Evolutionary conservation across 2,329 filamentous ascomycete genomes (phyloP).

Genomic region (Cladophialophora exuberans): DNA sequence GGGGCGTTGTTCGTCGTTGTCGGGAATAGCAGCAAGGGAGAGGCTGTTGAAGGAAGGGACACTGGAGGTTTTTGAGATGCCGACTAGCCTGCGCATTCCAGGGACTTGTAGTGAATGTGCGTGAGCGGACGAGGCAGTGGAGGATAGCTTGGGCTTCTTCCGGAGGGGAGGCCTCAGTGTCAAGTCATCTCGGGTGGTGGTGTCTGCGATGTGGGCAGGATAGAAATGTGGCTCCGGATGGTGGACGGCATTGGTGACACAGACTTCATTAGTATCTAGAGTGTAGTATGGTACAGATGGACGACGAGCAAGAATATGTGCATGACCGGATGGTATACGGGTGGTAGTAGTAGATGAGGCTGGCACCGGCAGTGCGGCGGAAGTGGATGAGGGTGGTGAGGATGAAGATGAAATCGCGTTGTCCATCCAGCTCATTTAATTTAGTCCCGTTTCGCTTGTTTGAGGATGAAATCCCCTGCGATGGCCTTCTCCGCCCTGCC

Average conservation of each 20-base stretch:
- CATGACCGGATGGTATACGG: background rate
- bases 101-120: constrained; percentile 9
- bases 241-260: too few species aligned
- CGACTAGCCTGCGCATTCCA: constrained; percentile 24
- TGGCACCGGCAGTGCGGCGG: background rate
- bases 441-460: constrained; percentile 27
- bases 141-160: constrained; percentile 30
- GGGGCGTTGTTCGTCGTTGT: constrained; percentile 12
- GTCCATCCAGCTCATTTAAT: constrained; percentile 18
- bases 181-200: constrained; percentile 22
- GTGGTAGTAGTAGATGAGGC: constrained; percentile 5
- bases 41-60: constrained; percentile 22
- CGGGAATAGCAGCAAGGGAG: constrained; percentile 16
- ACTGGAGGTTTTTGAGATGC: constrained; percentile 21
- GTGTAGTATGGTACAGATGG: constrained; percentile 14
- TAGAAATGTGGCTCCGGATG: constrained; percentile 17
- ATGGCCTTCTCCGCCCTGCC: background rate
- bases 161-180: constrained; percentile 26
- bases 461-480: constrained; percentile 21
- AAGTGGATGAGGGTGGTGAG: background rate
- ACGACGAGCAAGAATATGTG: constrained; percentile 4
- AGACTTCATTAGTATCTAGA: constrained; percentile 7
- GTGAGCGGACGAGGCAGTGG: constrained; percentile 6
- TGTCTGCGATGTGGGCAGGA: constrained; percentile 17
- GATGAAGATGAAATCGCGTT: constrained; percentile 13